Evolutionary conservation across 2,329 filamentous ascomycete species (phyloP), one percentile per base, ranked within the genome.

Genomic region (Furcasterigmium sp.): DNA sequence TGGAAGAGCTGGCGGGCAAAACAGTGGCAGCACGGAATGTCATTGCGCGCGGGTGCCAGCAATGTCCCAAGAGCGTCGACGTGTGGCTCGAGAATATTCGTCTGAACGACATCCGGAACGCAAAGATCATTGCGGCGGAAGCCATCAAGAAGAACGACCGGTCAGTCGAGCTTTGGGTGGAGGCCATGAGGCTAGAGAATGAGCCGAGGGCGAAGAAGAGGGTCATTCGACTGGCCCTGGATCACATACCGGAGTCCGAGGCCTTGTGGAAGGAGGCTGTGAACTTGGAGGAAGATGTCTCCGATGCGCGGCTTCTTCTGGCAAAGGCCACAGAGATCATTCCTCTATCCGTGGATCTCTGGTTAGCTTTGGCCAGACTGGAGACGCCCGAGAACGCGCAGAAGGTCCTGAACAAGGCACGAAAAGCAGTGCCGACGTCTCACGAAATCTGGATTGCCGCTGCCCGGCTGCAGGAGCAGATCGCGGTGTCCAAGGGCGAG

Each of bases 261-360:
- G 85, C 87, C 34, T 77, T 98, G n/a, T 98, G 93, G 93, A 98
- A 97, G 61, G 90, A 94, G 60, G 85, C 91, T 5, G 91, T 98
- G 49, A 97, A 97, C 54, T 70, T 97, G 43, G 93, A 97, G 58
- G 91, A 96, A 56, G 85, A 95, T 53, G 80, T 86, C 0, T 85
- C 84, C 23, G 90, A 96, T 67, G 94, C 94, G 5, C 84, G 84
- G 49, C 72, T 98, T 44, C 75, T 98, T 43, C 78, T 98, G 37
- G 91, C 90, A 38, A 96, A 96, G 66, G 94, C 94, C 1, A 95
- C 91, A 1, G 91, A 98, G 55, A 85, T 96, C 45, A 95, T 98
- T 44, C 91, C 91, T 0, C 73, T 94, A 7, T 95, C 91, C 1
- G 85, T 96, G 29, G 94, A 98, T 59, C 70, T 98, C 2, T 98